Base-by-base conservation (phyloP, 768 basidiomycete genomes). In the Russula earlei region DNA sequence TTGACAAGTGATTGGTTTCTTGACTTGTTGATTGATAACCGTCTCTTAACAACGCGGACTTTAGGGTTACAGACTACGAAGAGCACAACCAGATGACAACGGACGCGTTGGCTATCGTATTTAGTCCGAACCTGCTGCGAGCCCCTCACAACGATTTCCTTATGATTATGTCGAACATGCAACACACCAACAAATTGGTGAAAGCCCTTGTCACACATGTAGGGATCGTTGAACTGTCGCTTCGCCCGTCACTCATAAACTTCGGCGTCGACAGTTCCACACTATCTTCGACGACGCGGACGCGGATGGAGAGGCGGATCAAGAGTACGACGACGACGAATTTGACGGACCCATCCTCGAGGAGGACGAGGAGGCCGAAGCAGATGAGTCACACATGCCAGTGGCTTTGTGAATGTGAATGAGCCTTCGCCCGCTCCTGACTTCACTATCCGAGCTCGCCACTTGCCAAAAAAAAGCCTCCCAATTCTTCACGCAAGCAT, bases 11-110 rank as follows among this genome's bases (percentile, higher is more conserved):
- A 33, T 47, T 36, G 17, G 41, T 19, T 24, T 14, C 46, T n/a
- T 25, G 19, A 22, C 36, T 37, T 31, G 10, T n/a, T 56, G 37
- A 24, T 11, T 12, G n/a, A 34, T 25, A 15, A n/a, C n/a, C 29
- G 22, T 50, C 57, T 19, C 56, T 50, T 3, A 19, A 29, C 37
- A 41, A 19, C 27, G 12, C 25, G 12, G 29, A 27, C 37, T 33
- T 5, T 65, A 87, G 87, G 65, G 86, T 91, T n/a, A 87, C 88
- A 4, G 88, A 91, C 65, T 88, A 78, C 68, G 89, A 92, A 66
- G 89, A 91, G 55, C 78, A 83, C 47, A 93, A 91, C 63, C 90
- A 92, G 57, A 93, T 93, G 91, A 88, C 86, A 2, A 83, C 87
- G 1, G 84, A 91, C 61, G 83, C 85, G 7, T 74, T 93, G 3